phyloP scores from a whole-genome alignment of 805 yeast species.

The Kodamaea neixiangensis region DNA sequence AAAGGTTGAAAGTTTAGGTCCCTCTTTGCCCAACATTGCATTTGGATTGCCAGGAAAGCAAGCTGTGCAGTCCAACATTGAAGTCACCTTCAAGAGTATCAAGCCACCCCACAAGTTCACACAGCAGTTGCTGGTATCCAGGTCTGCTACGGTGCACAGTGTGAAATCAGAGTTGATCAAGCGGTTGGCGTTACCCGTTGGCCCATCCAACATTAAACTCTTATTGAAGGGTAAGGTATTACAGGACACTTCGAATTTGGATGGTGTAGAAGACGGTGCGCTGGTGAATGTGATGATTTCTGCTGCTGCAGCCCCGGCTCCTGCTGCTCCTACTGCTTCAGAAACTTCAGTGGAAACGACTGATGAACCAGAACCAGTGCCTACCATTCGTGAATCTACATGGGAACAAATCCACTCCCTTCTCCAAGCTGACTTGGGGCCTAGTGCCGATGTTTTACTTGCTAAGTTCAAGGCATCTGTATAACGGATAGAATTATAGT shows the following conservation, averaged over 20 bases:
- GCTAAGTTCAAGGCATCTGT: slow-evolving; percentile 14
- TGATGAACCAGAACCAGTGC: slow-evolving; percentile 14
- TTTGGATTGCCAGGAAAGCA: slow-evolving; percentile 28
- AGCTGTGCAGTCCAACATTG: slow-evolving; percentile 11
- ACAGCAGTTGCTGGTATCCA: slow-evolving; percentile 25
- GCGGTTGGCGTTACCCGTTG: slow-evolving; percentile 25
- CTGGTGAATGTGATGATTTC: slow-evolving; percentile 9
- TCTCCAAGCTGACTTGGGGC: slow-evolving; percentile 22
- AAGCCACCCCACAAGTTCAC: slow-evolving; percentile 68
- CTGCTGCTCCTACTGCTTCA: slow-evolving; percentile 2
- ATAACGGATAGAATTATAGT: background rate
- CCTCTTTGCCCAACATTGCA: slow-evolving; percentile 50
- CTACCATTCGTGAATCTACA: slow-evolving; percentile 15
- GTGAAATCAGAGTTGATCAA: slow-evolving; percentile 40
- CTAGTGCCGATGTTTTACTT: slow-evolving; percentile 18
- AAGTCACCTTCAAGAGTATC: slow-evolving; percentile 58
- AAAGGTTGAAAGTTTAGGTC: slow-evolving; percentile 39
- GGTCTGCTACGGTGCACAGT: slow-evolving; percentile 34
- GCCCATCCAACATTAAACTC: slow-evolving; percentile 47
- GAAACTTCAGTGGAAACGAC: background rate
- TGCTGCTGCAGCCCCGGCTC: slow-evolving; percentile 2
- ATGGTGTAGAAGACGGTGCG: slow-evolving; percentile 14
- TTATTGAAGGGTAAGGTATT: slow-evolving; percentile 64
- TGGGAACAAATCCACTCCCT: slow-evolving; percentile 23
- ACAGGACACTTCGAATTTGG: slow-evolving; percentile 49